phyloP scores from a whole-genome alignment of 2,329 filamentous ascomycete species.

The Ophiostoma sp. region DNA sequence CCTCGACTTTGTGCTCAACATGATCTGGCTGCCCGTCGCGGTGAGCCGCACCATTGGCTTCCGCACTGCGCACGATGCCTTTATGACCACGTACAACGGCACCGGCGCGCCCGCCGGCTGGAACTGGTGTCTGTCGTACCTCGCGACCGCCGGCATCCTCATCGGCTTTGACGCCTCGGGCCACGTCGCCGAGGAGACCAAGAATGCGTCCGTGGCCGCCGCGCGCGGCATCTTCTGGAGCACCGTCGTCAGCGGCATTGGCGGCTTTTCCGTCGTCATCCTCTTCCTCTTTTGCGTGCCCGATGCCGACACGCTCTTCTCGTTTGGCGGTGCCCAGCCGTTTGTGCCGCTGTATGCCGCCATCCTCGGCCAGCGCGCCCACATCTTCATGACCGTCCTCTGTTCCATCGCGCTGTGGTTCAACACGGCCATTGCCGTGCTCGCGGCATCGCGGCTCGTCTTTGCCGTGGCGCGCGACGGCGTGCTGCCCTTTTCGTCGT shows the following conservation, averaged over 20 bases:
- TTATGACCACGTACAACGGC: conserved; percentile 26
- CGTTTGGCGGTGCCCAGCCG: conserved; percentile 24
- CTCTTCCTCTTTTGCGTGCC: conserved; percentile 25
- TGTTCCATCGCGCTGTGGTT: conserved; percentile 25
- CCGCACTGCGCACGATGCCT: conserved; percentile 23
- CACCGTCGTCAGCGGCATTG: conserved; percentile 23
- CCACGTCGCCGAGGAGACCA: conserved; percentile 26
- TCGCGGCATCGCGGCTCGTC: conserved; percentile 24
- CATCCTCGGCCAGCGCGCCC: conserved; percentile 23
- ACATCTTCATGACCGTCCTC: conserved; percentile 24
- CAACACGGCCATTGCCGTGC: conserved; percentile 25
- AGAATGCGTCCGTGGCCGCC: conserved; percentile 22
- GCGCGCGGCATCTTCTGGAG: conserved; percentile 26
- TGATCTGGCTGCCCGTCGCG: conserved; percentile 25
- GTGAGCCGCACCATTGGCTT: conserved; percentile 22
- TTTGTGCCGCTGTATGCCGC: conserved; percentile 25
- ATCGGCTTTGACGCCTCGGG: conserved; percentile 26
- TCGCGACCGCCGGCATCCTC: conserved; percentile 24
- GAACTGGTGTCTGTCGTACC: conserved; percentile 26
- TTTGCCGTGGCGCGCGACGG: conserved; percentile 26
- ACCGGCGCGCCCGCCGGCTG: conserved; percentile 23
- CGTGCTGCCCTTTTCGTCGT: conserved; percentile 22
- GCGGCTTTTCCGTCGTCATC: conserved; percentile 22
- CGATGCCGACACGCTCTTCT: conserved; percentile 18
- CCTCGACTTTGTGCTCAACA: conserved; percentile 25